Evolutionary conservation across 768 basidiomycete genomes (phyloP).

Genomic region (Leccinum boreale): DNA sequence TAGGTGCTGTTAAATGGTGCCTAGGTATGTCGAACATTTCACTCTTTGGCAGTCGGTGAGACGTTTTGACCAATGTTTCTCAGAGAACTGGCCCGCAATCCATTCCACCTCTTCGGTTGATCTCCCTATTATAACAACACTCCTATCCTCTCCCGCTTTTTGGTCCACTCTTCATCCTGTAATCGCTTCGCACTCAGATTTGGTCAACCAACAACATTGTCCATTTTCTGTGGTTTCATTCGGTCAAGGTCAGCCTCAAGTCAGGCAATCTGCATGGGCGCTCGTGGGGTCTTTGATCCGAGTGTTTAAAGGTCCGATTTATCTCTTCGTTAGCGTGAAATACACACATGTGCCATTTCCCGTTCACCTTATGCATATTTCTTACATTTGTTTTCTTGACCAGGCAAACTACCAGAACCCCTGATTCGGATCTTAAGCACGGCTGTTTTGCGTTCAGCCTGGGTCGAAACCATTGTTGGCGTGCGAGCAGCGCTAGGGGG

Average conservation of each 20-base stretch:
- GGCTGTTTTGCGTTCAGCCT: slow-evolving; percentile 63
- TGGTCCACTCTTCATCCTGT: slow-evolving; percentile 60
- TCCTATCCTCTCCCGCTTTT: slow-evolving; percentile 38
- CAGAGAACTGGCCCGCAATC: slow-evolving; percentile 17
- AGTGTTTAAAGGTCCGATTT: slow-evolving; percentile 42
- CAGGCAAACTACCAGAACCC: slow-evolving; percentile 24
- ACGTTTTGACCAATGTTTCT: slow-evolving; percentile 1
- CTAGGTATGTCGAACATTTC: slow-evolving; percentile 44
- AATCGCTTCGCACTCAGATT: slow-evolving; percentile 35
- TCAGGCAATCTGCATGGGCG: slow-evolving; percentile 73
- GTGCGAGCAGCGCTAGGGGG: slow-evolving; percentile 72
- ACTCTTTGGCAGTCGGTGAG: neutral
- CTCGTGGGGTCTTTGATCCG: slow-evolving; percentile 42
- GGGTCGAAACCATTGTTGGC: slow-evolving; percentile 64
- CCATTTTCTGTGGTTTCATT: slow-evolving; percentile 28
- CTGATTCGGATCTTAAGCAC: slow-evolving; percentile 49
- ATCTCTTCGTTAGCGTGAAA: neutral
- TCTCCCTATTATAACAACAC: slow-evolving; percentile 1
- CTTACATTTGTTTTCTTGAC: slow-evolving; percentile 3
- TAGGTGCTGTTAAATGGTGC: slow-evolving; percentile 64
- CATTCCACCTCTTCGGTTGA: neutral
- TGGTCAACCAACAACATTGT: slow-evolving; percentile 31
- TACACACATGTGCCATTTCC: neutral
- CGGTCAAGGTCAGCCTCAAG: slow-evolving; percentile 65
- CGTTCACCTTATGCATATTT: neutral